Evolutionary conservation across 257 asterid species (phyloP), one percentile per base, ranked within the genome.

Genomic region (Jacaranda mimosifolia): DNA sequence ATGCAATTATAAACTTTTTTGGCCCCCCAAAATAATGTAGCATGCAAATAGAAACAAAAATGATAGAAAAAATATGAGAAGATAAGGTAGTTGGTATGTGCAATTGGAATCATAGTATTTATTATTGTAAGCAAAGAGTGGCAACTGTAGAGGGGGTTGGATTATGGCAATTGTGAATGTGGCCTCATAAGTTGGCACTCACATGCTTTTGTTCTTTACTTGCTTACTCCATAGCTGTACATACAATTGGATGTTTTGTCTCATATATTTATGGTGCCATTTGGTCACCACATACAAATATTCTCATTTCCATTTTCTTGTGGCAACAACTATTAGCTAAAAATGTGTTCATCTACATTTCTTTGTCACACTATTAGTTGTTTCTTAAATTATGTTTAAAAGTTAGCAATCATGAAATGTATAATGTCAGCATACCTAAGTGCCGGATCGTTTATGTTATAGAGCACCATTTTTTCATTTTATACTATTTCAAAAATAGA

Each of bases 11-110:
- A 19, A 39, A 39, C 13, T 18, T 11, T 43, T 45, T 13, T 15
- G 17, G 6, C 38, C 18, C 38, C 18, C 40, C 35, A 48, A 52
- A 15, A 14, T 32, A 51, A 70, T 55, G 63, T 51, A 38, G 6
- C 63, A 69, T 69, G 63, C 74, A 49, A 46, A 60, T 73, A 73
- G 60, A 62, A 60, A 73, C 70, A 73, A 73, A 26, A 60, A 26
- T 19, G 48, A 9, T 55, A 46, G 52, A 36, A 36, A 68, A 49
- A 32, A 15, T 36, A 70, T 9, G 26, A 49, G 63, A 14, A 70
- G 48, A 70, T 70, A 70, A 39, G 63, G 63, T 52, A 36, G 63
- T 69, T 48, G 43, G 17, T 36, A 69, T 51, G 36, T 70, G 46
- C 39, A 70, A 48, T 45, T 46, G 40, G 43, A 11, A 15, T 15